Base-by-base conservation (phyloP, 768 basidiomycete species). In the Gelatoporia subvermispora region DNA sequence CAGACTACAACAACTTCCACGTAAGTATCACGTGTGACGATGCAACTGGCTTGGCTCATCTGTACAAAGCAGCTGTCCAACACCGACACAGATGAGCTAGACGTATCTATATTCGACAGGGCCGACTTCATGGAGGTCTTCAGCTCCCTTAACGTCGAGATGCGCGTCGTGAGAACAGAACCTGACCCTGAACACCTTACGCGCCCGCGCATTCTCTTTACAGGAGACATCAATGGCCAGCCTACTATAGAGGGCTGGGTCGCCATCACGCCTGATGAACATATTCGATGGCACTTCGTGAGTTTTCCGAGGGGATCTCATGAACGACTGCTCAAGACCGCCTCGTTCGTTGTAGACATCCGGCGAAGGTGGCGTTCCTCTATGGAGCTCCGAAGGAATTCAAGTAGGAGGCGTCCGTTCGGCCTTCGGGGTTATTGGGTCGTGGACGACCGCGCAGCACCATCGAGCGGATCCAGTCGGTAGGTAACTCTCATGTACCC, bases 211-310 rank as follows among this genome's bases (percentile, higher is more conserved):
- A 75, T 87, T 35, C 65, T 76, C 35, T 79, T 82, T 51, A 60
- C 60, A 7, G 84, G 82, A 5, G 71, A 73, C 48, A 71, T 82
- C 57, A 65, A 69, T n/a, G 69, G 72, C 3, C 51, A 59, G n/a
- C 64, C 67, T 21, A 71, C 70, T 2, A 72, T 87, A 61, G 61
- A 65, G 4, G 85, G 85, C 3, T 68, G 60, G 21, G 76, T 85
- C 15, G 68, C 71, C 53, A 70, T 86, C 61, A 79, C 79, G 0
- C 68, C 72, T 0, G 82, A 87, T 47, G 67, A 74, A 44, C 72
- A 81, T 40, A 63, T 85, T 8, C 73, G 76, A 45, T 83, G 82
- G 81, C 75, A 78, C 62, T 82, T 80, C 62, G 85, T 85, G 60
- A 58, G 82, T 67, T 3, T 39, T 48, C 22, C 1, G 34, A 22